These are phyloP conservation scores for Cercophora scortea DNA, from an alignment of 495 filamentous ascomycete genomes.

Conservation along the genomic window DNA sequence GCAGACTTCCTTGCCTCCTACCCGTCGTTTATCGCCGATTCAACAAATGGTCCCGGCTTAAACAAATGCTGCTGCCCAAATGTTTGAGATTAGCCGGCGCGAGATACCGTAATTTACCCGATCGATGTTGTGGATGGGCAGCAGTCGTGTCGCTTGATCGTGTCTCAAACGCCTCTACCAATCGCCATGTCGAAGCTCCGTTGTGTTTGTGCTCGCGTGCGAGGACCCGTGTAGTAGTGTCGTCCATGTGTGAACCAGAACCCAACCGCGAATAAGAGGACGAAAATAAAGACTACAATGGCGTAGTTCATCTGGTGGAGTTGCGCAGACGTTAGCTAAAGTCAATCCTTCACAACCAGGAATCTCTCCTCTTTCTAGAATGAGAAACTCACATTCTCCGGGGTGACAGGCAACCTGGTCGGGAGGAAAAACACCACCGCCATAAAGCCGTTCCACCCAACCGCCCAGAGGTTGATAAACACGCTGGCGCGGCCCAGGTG, in stretches of 20 bases:
- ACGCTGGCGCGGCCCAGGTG: conserved; percentile 43
- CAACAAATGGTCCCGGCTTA: no score
- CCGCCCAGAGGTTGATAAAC: conserved; percentile 45
- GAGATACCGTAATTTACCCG: no score
- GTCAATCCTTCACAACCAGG: background rate
- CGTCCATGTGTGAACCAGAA: conserved; percentile 46
- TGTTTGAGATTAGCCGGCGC: no score
- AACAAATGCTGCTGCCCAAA: no score
- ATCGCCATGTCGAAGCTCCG: background rate
- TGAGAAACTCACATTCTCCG: conserved; percentile 25
- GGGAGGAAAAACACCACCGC: conserved; percentile 55
- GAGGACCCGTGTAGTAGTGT: conserved; percentile 45
- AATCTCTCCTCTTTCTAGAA: no score
- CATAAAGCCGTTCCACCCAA: conserved; percentile 54
- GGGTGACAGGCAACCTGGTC: conserved; percentile 43
- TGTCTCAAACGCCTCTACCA: background rate
- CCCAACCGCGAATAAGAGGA: conserved; percentile 31
- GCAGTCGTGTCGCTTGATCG: no score
- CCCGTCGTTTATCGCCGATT: no score
- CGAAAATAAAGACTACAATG: conserved; percentile 39
- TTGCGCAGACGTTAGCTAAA: conserved; percentile 23
- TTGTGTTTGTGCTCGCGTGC: conserved; percentile 7
- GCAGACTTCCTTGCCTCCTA: no score
- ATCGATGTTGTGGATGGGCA: no score
- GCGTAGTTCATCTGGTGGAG: conserved; percentile 41